phyloP scores from a whole-genome alignment of 208 protist species.

The Herpetomonas tarakana region DNA sequence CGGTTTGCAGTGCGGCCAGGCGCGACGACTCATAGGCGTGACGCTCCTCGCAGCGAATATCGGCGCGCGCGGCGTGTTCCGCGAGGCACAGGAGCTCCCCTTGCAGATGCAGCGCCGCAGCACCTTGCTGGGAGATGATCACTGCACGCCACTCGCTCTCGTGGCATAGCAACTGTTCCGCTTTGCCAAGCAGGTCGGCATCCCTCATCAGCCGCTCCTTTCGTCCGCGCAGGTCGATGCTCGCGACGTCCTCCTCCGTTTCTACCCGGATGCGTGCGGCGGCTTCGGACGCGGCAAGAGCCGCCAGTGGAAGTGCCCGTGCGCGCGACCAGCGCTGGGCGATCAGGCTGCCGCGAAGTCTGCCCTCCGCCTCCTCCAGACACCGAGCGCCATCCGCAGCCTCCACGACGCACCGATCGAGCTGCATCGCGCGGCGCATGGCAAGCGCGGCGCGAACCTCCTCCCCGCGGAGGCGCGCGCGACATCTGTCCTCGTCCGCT shows the following conservation, averaged over 20 bases:
- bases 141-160: neutral
- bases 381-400: neutral
- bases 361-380: conserved; percentile 6
- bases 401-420: conserved; percentile 6
- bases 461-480: conserved; percentile 17
- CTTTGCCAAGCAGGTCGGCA: neutral
- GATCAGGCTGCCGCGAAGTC: conserved; percentile 3
- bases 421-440: neutral
- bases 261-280: conserved; percentile 12
- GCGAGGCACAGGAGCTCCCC: neutral
- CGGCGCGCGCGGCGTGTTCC: neutral
- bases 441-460: conserved; percentile 10
- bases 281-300: conserved; percentile 13
- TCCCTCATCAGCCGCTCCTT: conserved; percentile 7
- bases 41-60: neutral
- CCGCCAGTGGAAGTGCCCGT: neutral
- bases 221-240: conserved; percentile 15
- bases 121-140: neutral
- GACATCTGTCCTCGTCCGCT: conserved; percentile 6
- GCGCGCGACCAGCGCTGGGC: neutral
- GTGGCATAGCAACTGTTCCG: conserved; percentile 5
- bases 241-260: conserved; percentile 12
- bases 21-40: neutral
- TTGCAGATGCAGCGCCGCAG: neutral
- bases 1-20: neutral